Evolutionary conservation across 192 early-diverging fungal genomes (phyloP).

Genomic region (Radiomyces spectabilis): DNA sequence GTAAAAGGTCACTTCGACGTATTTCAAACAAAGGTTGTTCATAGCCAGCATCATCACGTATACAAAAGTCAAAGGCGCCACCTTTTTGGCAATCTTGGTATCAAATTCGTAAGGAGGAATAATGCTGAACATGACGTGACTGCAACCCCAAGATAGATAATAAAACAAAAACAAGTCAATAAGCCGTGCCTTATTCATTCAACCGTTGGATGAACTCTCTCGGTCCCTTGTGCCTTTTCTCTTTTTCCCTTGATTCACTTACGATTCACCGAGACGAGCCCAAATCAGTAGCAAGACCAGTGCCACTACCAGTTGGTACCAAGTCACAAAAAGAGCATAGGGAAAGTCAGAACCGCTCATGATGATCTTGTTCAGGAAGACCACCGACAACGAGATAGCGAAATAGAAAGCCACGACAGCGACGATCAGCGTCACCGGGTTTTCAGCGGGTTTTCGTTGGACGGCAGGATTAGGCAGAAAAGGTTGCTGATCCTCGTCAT

Average conservation of each 20-base stretch:
- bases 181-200: not conserved
- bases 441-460: constrained; percentile 11
- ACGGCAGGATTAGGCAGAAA: constrained; percentile 34
- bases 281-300: constrained; percentile 43
- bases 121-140: constrained; percentile 40
- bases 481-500: constrained; percentile 25
- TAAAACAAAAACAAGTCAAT: not conserved
- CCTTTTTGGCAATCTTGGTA: constrained; percentile 36
- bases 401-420: constrained; percentile 55
- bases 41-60: constrained; percentile 62
- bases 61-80: constrained; percentile 51
- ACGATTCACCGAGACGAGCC: constrained; percentile 49
- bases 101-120: constrained; percentile 61
- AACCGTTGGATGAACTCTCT: no score
- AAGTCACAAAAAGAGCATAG: constrained; percentile 60
- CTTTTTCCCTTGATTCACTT: constrained; percentile 4
- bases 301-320: constrained; percentile 56
- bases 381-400: constrained; percentile 51
- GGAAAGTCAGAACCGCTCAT: constrained; percentile 54
- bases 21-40: constrained; percentile 57
- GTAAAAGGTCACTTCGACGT: constrained; percentile 64
- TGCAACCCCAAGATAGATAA: constrained; percentile 6
- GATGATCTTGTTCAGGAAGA: constrained; percentile 64
- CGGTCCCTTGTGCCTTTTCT: not conserved
- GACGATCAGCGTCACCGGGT: constrained; percentile 33